Percentiles rank a stretch among this genome's conserved stretches.
phyloP scores from a whole-genome alignment of 805 yeast genomes.

The Kazachstania martiniae region DNA sequence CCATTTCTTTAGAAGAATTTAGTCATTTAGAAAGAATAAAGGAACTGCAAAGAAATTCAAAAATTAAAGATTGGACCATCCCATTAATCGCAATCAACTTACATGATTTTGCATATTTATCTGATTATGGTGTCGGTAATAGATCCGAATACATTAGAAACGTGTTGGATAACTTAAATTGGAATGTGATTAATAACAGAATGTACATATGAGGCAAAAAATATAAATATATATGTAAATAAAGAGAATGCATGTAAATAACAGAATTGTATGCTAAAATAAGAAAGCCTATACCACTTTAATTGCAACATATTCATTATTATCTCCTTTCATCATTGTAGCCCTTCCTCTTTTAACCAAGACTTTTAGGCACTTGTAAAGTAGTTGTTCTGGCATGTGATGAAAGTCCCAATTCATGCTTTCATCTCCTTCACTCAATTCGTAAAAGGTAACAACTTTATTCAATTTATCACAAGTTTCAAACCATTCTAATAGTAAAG shows the following conservation, averaged over 20 bases:
- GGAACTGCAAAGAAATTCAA: constrained; percentile 25
- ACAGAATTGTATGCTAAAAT: constrained; percentile 4
- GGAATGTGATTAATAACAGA: constrained; percentile 58
- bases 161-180: constrained; percentile 70
- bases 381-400: constrained; percentile 46
- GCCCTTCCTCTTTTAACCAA: constrained; percentile 64
- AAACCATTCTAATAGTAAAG: constrained; percentile 53
- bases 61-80: constrained; percentile 49
- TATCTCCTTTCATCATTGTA: constrained; percentile 56
- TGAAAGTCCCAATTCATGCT: constrained; percentile 46
- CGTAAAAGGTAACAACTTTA: constrained; percentile 71
- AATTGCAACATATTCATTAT: constrained; percentile 63
- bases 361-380: constrained; percentile 44
- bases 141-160: constrained; percentile 61
- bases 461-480: constrained; percentile 71
- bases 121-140: constrained; percentile 74
- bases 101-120: constrained; percentile 84
- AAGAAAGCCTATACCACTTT: constrained; percentile 40
- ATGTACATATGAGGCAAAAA: constrained; percentile 16
- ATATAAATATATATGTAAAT: constrained; percentile 2
- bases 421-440: constrained; percentile 56
- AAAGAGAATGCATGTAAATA: constrained; percentile 1
- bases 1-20: constrained; percentile 46
- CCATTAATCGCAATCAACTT: constrained; percentile 60
- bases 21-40: constrained; percentile 35